Conservation (phyloP, 2,329 filamentous ascomycete species). For the Fusarium praegraminearum region DNA sequence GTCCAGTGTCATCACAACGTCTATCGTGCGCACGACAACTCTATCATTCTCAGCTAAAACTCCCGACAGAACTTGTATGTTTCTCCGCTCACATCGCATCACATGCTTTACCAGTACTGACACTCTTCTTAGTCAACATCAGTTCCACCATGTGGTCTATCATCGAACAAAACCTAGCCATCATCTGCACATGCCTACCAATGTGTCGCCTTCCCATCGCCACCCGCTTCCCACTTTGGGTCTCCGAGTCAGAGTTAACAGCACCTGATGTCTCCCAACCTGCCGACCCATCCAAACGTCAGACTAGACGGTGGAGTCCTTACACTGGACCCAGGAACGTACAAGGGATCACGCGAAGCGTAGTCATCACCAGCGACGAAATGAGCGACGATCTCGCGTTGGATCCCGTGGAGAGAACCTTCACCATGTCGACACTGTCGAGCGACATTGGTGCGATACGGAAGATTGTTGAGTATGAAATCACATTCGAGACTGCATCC, state of each 20-base stretch:
- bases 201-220: slow-evolving; percentile 57
- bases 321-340: slow-evolving; percentile 50
- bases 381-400: slow-evolving; percentile 54
- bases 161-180: slow-evolving; percentile 55
- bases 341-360: slow-evolving; percentile 45
- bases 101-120: not conserved
- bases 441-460: slow-evolving; percentile 48
- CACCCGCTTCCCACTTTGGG: slow-evolving; percentile 53
- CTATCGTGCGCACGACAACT: slow-evolving; percentile 57
- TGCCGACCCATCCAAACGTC: slow-evolving; percentile 19
- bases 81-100: not conserved
- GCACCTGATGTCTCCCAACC: slow-evolving; percentile 5
- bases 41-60: slow-evolving; percentile 55
- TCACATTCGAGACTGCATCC: slow-evolving; percentile 50
- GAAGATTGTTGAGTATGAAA: slow-evolving; percentile 54
- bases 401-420: slow-evolving; percentile 34
- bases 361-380: slow-evolving; percentile 46
- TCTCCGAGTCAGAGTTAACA: slow-evolving; percentile 38
- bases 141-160: slow-evolving; percentile 56
- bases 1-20: slow-evolving; percentile 55
- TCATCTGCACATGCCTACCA: slow-evolving; percentile 56
- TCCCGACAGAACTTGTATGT: slow-evolving; percentile 54
- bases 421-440: slow-evolving; percentile 16
- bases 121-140: slow-evolving; percentile 48
- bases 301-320: slow-evolving; percentile 49